Conservation (phyloP, 129 eudicot genomes). For the carrot (Daucus carota) region DH1_v3.0 NC_030389.2:41597501-41598000, state of each 20-base stretch:
- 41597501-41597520: slow-evolving; percentile 19
- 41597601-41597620: slow-evolving; percentile 30
- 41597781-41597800: slow-evolving; percentile 86
- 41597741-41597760: slow-evolving; percentile 34
- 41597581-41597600: slow-evolving; percentile 35
- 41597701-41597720: slow-evolving; percentile 15
- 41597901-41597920: slow-evolving; percentile 78
- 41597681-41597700: slow-evolving; percentile 23
- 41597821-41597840: slow-evolving; percentile 87
- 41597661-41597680: slow-evolving; percentile 18
- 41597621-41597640: slow-evolving; percentile 41
- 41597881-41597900: slow-evolving; percentile 74
- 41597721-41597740: slow-evolving; percentile 9
- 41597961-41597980: slow-evolving; percentile 94
- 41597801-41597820: slow-evolving; percentile 78
- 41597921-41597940: slow-evolving; percentile 73
- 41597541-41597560: background rate
- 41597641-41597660: slow-evolving; percentile 30
- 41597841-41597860: slow-evolving; percentile 85
- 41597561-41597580: slow-evolving; percentile 20
- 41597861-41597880: slow-evolving; percentile 67
- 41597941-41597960: slow-evolving; percentile 72
- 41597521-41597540: slow-evolving; percentile 47
- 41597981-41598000: slow-evolving; percentile 94
- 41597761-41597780: slow-evolving; percentile 80